Base-by-base conservation (phyloP, 2,329 filamentous ascomycete species). In the Lasiodiplodia sp. region DNA sequence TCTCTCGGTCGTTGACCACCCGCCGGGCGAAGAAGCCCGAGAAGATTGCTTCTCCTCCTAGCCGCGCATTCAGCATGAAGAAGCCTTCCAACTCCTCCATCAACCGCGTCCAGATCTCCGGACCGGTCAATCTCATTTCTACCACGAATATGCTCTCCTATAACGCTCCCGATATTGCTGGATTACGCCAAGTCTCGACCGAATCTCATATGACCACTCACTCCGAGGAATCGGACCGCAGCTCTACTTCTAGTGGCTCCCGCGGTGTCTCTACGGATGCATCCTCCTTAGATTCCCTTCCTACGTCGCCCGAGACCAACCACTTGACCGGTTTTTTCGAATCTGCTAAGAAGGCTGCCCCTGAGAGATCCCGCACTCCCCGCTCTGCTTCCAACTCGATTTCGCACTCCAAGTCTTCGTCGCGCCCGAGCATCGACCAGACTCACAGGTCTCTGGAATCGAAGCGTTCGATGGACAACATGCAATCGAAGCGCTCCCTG, bases 131-230 rank as follows among this genome's bases (percentile, higher is more conserved):
- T 80, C 87, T 99, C 71, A 85, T 97, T 60, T 96, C 96, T 69
- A 97, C 95, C 5, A 98, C 96, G 73, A 99, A 98, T 81, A 93
- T 96, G 87, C 90, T 97, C 67, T 94, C 93, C 8, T 97, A 97
- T 86, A 95, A 95, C 77, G 94, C 96, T 11, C 95, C 95, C 63
- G 92, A 97, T 77, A 90, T 97, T 71, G 23, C 47, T 12, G 56
- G 56, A 52, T 75, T 79, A 10, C 73, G 78, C 6, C 78, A 80
- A 16, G 71, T 72, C 31, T 77, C 81, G 28, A 84, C 87, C 2
- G 83, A 83, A 12, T 87, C 86, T 49, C 83, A 83, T 38, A 71
- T 76, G 7, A 84, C 76, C 84, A 84, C 74, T 82, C 37, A 84
- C 12, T 70, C 86, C 2, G 90, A 92, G 69, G 92, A 95, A 72